phyloP scores from a whole-genome alignment of 2,329 filamentous ascomycete genomes.

The Talaromyces sp. region DNA sequence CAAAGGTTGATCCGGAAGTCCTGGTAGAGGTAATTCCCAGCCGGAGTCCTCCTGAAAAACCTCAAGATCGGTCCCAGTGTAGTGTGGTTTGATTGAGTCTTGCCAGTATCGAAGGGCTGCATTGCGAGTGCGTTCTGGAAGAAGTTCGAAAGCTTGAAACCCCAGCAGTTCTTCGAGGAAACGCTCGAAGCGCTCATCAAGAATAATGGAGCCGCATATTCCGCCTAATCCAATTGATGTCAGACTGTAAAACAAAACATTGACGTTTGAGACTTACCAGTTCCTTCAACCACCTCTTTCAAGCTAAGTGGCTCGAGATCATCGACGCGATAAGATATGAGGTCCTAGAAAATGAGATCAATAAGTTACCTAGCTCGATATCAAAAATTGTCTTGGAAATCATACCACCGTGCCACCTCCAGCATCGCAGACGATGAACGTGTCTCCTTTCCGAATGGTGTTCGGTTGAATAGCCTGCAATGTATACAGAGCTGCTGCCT shows the following conservation, averaged over 20 bases:
- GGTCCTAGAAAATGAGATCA: slow-evolving; percentile 19
- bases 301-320: slow-evolving; percentile 22
- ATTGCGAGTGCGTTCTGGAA: slow-evolving; percentile 23
- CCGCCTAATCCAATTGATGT: slow-evolving; percentile 19
- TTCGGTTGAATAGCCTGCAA: slow-evolving; percentile 25
- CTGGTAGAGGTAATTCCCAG: slow-evolving; percentile 23
- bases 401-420: slow-evolving; percentile 35
- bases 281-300: slow-evolving; percentile 25
- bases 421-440: slow-evolving; percentile 34
- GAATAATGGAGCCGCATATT: slow-evolving; percentile 28
- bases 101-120: slow-evolving; percentile 29
- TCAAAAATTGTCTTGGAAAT: not conserved
- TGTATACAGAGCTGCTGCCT: slow-evolving; percentile 32
- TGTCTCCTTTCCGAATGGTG: slow-evolving; percentile 23
- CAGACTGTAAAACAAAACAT: not conserved
- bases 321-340: slow-evolving; percentile 29
- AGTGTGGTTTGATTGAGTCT: slow-evolving; percentile 24
- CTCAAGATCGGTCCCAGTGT: slow-evolving; percentile 17
- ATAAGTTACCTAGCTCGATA: not conserved
- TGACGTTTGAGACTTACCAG: slow-evolving; percentile 16
- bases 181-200: slow-evolving; percentile 26
- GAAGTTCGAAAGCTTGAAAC: slow-evolving; percentile 20
- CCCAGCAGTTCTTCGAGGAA: slow-evolving; percentile 25
- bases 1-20: slow-evolving; percentile 19
- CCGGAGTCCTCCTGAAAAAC: slow-evolving; percentile 23